These are phyloP conservation scores for Phytophthora melonis DNA, from an alignment of 352 stramenopile species.

Conservation along the genomic window DNA sequence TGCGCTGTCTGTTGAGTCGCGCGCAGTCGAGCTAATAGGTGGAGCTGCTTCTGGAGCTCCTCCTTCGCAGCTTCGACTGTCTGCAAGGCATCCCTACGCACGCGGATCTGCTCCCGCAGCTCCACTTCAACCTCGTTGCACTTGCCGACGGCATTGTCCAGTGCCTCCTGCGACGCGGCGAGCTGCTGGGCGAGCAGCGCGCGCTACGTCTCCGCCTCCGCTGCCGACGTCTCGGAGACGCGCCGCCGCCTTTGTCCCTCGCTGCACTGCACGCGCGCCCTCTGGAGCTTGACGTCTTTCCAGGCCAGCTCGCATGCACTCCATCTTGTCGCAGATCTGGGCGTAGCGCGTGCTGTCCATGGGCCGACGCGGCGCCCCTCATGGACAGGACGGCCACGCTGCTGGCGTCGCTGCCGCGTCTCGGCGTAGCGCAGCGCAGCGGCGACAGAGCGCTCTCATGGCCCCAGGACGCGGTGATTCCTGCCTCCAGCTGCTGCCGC, in stretches of 20 bases:
- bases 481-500: constrained; percentile 20
- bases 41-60: no score
- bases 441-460: not conserved
- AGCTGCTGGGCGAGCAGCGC: no score
- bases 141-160: no score
- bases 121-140: no score
- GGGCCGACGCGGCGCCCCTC: constrained; percentile 17
- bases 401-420: constrained; percentile 27
- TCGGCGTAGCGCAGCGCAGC: not conserved
- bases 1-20: constrained; percentile 3
- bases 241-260: constrained; percentile 23
- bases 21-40: no score
- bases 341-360: constrained; percentile 55
- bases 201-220: no score
- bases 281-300: constrained; percentile 44
- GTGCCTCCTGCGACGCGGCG: no score
- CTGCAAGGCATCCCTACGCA: no score
- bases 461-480: not conserved
- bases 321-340: constrained; percentile 51
- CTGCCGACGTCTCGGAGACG: constrained; percentile 9
- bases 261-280: no score
- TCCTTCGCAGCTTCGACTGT: no score
- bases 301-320: constrained; percentile 43
- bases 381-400: constrained; percentile 36
- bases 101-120: constrained; percentile 9